phyloP scores from a whole-genome alignment of 352 stramenopile species.

The Pythium rhizo-oryzae region DNA sequence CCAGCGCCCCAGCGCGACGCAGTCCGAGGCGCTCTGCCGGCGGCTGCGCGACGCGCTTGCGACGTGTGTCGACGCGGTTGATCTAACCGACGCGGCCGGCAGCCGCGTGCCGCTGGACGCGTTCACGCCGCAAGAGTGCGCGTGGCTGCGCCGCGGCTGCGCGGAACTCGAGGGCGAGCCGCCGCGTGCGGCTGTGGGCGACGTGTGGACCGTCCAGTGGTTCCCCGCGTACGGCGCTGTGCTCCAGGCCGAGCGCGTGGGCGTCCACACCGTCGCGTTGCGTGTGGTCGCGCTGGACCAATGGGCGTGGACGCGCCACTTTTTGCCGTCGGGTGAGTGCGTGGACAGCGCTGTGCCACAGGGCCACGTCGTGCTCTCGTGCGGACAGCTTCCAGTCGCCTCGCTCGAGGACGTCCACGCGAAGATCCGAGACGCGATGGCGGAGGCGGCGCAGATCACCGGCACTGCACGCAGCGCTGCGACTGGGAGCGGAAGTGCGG shows the following conservation, averaged over 20 bases:
- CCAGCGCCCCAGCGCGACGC: constrained; percentile 38
- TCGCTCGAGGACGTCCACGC: constrained; percentile 16
- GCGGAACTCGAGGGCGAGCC: constrained; percentile 1
- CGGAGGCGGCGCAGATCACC: constrained; percentile 29
- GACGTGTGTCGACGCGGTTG: constrained; percentile 23
- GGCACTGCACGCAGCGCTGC: constrained; percentile 36
- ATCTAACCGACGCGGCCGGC: neutral
- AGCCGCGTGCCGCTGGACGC: neutral
- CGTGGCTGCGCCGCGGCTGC: constrained; percentile 8
- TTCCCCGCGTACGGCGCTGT: constrained; percentile 52
- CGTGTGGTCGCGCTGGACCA: constrained; percentile 44
- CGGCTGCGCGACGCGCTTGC: constrained; percentile 29
- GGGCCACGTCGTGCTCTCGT: constrained; percentile 31
- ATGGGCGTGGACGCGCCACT: constrained; percentile 45
- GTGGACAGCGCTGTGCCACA: constrained; percentile 45
- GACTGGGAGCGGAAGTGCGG: neutral
- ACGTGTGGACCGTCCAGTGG: constrained; percentile 36
- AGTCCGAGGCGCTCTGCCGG: constrained; percentile 33
- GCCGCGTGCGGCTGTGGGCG: neutral
- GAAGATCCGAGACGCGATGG: constrained; percentile 29
- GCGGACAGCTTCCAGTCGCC: constrained; percentile 15
- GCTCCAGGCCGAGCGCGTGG: constrained; percentile 38
- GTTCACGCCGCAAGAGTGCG: constrained; percentile 5
- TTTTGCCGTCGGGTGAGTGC: constrained; percentile 32
- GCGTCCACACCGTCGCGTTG: constrained; percentile 29